Percentiles rank a stretch among this genome's conserved stretches.
These are phyloP conservation scores for Neurospora sp. DNA, from an alignment of 495 filamentous ascomycete species.

Conservation along the genomic window DNA sequence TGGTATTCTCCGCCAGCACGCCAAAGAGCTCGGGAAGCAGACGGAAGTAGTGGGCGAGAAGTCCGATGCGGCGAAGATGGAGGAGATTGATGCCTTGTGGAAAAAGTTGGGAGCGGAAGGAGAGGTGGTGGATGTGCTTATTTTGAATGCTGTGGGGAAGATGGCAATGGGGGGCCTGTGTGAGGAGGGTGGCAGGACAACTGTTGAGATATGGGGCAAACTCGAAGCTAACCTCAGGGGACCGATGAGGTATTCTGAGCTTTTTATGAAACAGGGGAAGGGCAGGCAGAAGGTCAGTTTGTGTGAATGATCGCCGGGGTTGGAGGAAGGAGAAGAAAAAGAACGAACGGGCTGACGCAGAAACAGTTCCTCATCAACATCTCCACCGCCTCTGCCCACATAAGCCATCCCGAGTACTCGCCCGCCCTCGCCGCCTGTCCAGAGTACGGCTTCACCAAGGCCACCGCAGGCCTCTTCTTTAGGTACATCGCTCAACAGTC, in stretches of 20 bases:
- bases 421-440: neutral
- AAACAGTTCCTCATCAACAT: constrained; percentile 28
- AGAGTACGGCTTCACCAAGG: constrained; percentile 30
- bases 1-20: constrained; percentile 4
- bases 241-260: constrained; percentile 24
- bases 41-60: constrained; percentile 13
- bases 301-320: neutral
- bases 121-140: constrained; percentile 28
- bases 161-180: neutral
- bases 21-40: neutral
- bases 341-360: neutral
- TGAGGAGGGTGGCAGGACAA: neutral
- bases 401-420: constrained; percentile 4
- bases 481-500: constrained; percentile 28
- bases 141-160: constrained; percentile 25
- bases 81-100: constrained; percentile 25
- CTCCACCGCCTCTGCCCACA: constrained; percentile 22
- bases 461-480: constrained; percentile 24
- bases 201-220: constrained; percentile 16
- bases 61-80: constrained; percentile 18
- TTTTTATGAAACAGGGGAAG: constrained; percentile 20
- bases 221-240: constrained; percentile 27
- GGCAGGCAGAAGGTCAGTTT: neutral
- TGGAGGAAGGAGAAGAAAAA: neutral
- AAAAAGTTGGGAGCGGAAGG: constrained; percentile 14